These are phyloP conservation scores for Globisporangium nagaii DNA, from an alignment of 352 stramenopile species.

Conservation along the genomic window DNA sequence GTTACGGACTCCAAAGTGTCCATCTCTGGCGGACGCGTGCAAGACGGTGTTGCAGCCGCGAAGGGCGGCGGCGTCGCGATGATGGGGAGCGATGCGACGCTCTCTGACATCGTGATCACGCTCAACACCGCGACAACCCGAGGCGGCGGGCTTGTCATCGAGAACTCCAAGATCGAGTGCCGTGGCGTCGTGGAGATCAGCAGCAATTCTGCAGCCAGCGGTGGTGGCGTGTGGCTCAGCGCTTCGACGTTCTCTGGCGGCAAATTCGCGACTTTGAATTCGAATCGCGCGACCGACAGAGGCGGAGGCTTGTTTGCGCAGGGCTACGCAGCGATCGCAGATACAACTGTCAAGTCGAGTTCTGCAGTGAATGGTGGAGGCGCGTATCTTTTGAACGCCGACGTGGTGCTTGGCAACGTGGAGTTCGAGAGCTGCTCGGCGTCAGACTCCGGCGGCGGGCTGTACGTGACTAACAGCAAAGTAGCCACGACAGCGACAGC, in stretches of 20 bases:
- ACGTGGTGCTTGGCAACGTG: neutral
- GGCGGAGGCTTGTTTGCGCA: constrained; percentile 9
- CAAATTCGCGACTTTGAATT: neutral
- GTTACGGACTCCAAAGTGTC: constrained; percentile 12
- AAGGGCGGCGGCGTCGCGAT: constrained; percentile 5
- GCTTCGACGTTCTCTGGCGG: constrained; percentile 4
- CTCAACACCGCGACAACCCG: constrained; percentile 8
- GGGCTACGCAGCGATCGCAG: neutral
- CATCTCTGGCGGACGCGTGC: constrained; percentile 7
- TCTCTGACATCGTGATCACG: neutral
- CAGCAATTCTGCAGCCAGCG: constrained; percentile 2
- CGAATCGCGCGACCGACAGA: constrained; percentile 4
- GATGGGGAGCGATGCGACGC: constrained; percentile 4
- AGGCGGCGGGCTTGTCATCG: constrained; percentile 9
- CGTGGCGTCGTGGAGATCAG: neutral
- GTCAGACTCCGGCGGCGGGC: constrained; percentile 7
- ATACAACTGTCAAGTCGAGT: neutral
- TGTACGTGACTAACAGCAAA: constrained; percentile 6
- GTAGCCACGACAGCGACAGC: neutral
- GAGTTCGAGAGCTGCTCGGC: constrained; percentile 3
- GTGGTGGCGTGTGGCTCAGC: constrained; percentile 7
- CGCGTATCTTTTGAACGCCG: constrained; percentile 7
- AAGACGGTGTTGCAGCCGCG: neutral
- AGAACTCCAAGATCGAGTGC: constrained; percentile 5
- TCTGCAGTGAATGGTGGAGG: constrained; percentile 14